These are phyloP conservation scores for Aspergillus udagawae DNA, from an alignment of 2,329 filamentous ascomycete genomes.

Conservation along the genomic window DNA sequence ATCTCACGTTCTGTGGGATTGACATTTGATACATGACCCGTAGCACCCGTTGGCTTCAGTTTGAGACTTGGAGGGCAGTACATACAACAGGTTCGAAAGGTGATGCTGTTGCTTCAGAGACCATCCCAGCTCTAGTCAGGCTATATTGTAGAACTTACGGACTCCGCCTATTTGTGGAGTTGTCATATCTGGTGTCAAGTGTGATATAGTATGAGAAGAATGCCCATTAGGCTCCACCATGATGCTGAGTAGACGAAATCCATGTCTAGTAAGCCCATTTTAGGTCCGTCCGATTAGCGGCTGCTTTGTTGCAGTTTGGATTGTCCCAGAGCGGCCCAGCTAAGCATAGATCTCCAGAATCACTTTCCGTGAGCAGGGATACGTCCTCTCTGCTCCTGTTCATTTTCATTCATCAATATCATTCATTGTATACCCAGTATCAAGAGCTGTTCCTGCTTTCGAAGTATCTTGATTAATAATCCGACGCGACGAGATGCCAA, in stretches of 20 bases:
- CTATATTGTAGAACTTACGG: neutral
- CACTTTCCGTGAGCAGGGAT: neutral
- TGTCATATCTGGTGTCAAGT: neutral
- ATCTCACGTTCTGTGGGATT: neutral
- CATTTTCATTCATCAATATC: neutral
- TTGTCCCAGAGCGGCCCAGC: conserved; percentile 1
- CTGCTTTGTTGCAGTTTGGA: conserved; percentile 1
- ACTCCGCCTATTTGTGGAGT: neutral
- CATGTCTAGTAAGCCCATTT: neutral
- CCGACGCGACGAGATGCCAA: conserved; percentile 21
- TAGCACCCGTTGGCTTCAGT: neutral
- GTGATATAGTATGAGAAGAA: neutral
- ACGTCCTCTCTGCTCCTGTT: neutral
- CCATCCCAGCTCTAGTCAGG: neutral
- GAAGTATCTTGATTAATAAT: conserved; percentile 12
- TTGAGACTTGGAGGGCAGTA: neutral
- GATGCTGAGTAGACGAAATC: neutral
- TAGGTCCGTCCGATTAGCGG: conserved; percentile 12
- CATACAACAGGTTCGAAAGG: neutral
- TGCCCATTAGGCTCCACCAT: neutral
- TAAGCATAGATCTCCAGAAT: neutral
- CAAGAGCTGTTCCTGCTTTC: neutral
- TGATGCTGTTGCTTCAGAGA: neutral
- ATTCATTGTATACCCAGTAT: neutral
- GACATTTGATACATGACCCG: neutral